Percentiles rank a stretch among this genome's conserved stretches.
These are phyloP conservation scores for Onygenales sp. DNA, from an alignment of 2,329 filamentous ascomycete genomes.

Conservation along the genomic window DNA sequence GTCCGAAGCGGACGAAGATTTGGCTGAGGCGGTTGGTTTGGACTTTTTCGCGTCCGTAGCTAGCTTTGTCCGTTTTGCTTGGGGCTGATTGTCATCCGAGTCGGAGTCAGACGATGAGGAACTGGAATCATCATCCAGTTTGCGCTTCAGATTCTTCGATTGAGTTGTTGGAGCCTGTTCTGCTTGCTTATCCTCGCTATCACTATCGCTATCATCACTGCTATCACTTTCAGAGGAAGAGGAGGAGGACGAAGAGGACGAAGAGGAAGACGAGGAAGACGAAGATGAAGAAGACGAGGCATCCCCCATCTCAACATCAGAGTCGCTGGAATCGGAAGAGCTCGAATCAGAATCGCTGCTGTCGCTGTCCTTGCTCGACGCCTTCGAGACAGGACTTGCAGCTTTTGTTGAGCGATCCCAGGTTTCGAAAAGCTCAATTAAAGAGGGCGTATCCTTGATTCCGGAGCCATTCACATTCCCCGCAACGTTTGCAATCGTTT, in stretches of 20 bases:
- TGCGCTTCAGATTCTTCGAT: slow-evolving; percentile 46
- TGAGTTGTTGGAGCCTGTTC: slow-evolving; percentile 25
- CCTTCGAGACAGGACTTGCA: slow-evolving; percentile 4
- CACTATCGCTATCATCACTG: slow-evolving; percentile 35
- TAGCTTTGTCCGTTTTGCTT: slow-evolving; percentile 11
- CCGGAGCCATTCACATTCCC: slow-evolving; percentile 19
- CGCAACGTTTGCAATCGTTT: slow-evolving; percentile 14
- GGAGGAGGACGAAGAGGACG: slow-evolving; percentile 25
- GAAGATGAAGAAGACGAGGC: slow-evolving; percentile 16
- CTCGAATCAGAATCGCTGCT: slow-evolving; percentile 19
- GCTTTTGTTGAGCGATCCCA: slow-evolving; percentile 10
- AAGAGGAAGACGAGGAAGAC: slow-evolving; percentile 28
- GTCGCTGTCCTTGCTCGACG: slow-evolving; percentile 9
- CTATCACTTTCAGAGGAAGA: slow-evolving; percentile 39
- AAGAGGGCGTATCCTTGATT: slow-evolving; percentile 22
- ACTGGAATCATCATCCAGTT: slow-evolving; percentile 40
- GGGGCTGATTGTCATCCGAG: slow-evolving; percentile 21
- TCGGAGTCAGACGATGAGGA: slow-evolving; percentile 25
- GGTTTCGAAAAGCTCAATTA: slow-evolving; percentile 31
- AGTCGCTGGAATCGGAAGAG: slow-evolving; percentile 27
- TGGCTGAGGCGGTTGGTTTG: not conserved
- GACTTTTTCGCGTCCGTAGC: not conserved
- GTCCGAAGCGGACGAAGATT: slow-evolving; percentile 4
- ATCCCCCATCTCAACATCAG: slow-evolving; percentile 35
- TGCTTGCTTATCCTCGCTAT: slow-evolving; percentile 18